Evolutionary conservation across 371 early-diverging fungal species (phyloP), one percentile per base, ranked within the genome.

Genomic region (Mortierella polycephala): DNA sequence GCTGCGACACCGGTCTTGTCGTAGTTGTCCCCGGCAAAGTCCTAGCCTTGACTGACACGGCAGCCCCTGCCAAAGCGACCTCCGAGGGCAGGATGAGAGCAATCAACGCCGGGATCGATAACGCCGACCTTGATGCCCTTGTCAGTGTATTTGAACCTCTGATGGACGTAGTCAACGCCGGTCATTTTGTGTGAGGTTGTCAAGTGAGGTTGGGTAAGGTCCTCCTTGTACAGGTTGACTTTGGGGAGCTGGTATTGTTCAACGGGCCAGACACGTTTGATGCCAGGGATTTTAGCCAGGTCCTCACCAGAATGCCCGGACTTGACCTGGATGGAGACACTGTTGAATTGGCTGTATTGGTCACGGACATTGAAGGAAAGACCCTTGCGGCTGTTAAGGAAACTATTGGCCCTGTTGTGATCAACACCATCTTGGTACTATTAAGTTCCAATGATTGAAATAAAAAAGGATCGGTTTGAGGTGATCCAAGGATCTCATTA

Each of bases 61-160:
- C 85, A 90, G 3, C 86, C 87, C 20, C 73, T 58, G 10, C 92
- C 92, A 75, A 90, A 90, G 62, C 93, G 86, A 3, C 91, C 91
- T 20, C 91, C 92, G 57, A 93, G 80, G 8, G 92, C 91, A 49
- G 92, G 90, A 72, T 91, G 92, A 14, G 83, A 85, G 74, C 90
- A 93, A 75, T 91, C 90, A 21, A 91, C 83, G 18, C 88, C 88
- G 18, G 83, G 76, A 75, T 85, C 84, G 57, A 83, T 69, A 64
- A 84, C 59, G 50, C 89, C 92, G 64, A 94, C 91, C 67, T 87
- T 89, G 75, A 92, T 79, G 11, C 92, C 91, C 57, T 83, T 84
- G n/a, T 93, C 93, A 44, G 83, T 86, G 55, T 83, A 59, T 1
- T 85, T 84, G 41, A 85, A 70, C 21, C 83, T 73, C 14, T 79